phyloP scores from a whole-genome alignment of 805 yeast species.

The Torulaspora quercuum region DNA sequence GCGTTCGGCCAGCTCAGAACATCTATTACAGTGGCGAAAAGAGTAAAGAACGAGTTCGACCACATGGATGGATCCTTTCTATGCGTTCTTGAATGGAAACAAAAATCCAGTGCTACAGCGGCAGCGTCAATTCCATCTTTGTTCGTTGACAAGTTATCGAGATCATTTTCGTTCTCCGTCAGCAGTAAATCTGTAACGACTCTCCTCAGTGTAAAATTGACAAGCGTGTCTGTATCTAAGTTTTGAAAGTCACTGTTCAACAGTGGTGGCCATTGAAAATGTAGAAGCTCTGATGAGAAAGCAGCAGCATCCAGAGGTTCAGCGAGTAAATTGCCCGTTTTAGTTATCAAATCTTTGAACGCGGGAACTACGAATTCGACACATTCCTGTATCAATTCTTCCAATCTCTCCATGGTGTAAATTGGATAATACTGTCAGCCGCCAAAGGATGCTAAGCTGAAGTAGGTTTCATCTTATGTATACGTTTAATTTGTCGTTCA shows the following conservation, averaged over 20 bases:
- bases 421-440: too few relatives aligned
- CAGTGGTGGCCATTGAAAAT: constrained; percentile 20
- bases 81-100: constrained; percentile 22
- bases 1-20: constrained; percentile 28
- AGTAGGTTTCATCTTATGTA: too few relatives aligned
- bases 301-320: constrained; percentile 12
- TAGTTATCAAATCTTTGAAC: constrained; percentile 9
- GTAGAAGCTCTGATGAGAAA: constrained; percentile 8
- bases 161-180: constrained; percentile 8
- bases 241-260: constrained; percentile 1
- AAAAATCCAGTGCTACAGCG: constrained; percentile 28
- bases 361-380: constrained; percentile 15
- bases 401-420: constrained; percentile 12
- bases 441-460: too few relatives aligned
- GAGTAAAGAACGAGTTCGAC: constrained; percentile 26
- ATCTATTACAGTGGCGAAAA: constrained; percentile 23
- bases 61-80: constrained; percentile 21
- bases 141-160: constrained; percentile 1
- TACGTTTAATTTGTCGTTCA: too few relatives aligned
- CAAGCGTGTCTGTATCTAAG: constrained; percentile 14
- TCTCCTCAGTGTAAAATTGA: constrained; percentile 20
- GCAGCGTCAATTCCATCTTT: constrained; percentile 9
- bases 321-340: constrained; percentile 3
- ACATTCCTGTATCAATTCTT: constrained; percentile 15
- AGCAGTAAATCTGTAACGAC: constrained; percentile 17